Evolutionary conservation across 2,329 filamentous ascomycete species (phyloP), one percentile per base, ranked within the genome.

Genomic region (Neonectria hederae): DNA sequence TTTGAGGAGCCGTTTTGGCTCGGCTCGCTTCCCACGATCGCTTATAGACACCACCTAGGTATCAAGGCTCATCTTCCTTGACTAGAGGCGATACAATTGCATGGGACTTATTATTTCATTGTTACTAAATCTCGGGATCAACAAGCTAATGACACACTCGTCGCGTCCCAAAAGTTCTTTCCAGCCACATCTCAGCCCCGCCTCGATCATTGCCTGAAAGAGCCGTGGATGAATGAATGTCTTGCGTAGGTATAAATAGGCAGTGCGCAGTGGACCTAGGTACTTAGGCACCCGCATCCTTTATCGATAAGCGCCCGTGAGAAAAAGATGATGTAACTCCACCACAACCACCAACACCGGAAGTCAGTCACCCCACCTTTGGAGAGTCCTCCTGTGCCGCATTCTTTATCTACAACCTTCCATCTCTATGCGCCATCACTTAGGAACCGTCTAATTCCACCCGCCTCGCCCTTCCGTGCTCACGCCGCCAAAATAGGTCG

Each of bases 401-500:
- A 65, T 59, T 59, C 35, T 45, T 46, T 40, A n/a, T n/a, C n/a
- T n/a, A 51, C 48, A 63, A 45, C 51, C 8, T 63, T 45, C 10
- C 22, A 14, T 57, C 21, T 21, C 42, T 42, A 56, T 66, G 65
- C 62, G 61, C 62, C 55, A 65, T 64, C 63, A 46, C 45, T 19
- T 46, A 35, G 42, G 48, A 55, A 45, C 26, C 9, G 22, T 43
- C 53, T 46, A 10, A 46, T 45, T 19, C 32, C 26, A 32, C 26
- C 48, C 19, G 54, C 24, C 38, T 62, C 40, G 38, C 54, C 54
- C 30, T 26, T 59, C 54, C 57, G 21, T 58, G 32, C 51, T 24
- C 30, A 46, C 43, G 63, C 62, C 74, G 75, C 71, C 74, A 81
- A 69, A 62, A 81, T 81, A 80, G 79, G 78, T 72, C 78, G 79